Percentiles rank a stretch among this genome's conserved stretches.
Conservation (phyloP, 2,329 filamentous ascomycete genomes). For the Myriosclerotinia scirpicola region DNA sequence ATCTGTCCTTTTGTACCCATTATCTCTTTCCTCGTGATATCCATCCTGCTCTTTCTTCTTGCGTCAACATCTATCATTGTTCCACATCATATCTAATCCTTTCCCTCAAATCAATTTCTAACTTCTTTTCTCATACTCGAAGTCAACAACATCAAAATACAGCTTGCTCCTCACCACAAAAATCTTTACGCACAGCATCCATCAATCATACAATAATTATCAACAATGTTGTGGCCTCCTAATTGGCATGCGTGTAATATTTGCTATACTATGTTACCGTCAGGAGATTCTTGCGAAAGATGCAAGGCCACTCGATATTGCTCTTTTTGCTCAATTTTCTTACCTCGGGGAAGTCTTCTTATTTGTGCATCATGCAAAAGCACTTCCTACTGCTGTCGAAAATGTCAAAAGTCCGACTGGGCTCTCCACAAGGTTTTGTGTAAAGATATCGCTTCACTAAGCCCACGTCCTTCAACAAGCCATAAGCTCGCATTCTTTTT, state of each 20-base stretch:
- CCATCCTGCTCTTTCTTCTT: background rate
- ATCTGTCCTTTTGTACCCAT: background rate
- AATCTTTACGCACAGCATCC: too few relatives aligned
- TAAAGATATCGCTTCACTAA: background rate
- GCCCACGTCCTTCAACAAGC: background rate
- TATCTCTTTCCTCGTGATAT: background rate
- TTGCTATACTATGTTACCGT: too few relatives aligned
- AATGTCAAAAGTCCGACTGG: background rate
- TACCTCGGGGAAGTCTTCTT: too few relatives aligned
- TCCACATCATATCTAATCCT: too few relatives aligned
- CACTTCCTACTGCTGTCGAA: background rate
- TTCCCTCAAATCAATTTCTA: too few relatives aligned
- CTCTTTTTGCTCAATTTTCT: background rate
- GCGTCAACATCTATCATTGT: too few relatives aligned
- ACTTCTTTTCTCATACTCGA: background rate
- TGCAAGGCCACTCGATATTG: too few relatives aligned
- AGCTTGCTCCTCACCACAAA: too few relatives aligned
- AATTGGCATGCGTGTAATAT: background rate
- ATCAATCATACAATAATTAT: background rate
- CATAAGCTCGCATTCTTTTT: background rate
- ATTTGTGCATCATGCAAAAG: background rate
- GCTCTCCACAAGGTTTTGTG: background rate
- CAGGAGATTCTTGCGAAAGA: background rate
- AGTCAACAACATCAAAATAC: background rate
- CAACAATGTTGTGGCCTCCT: rapidly evolving